Evolutionary conservation across 2,329 filamentous ascomycete genomes (phyloP).

Genomic region (Pseudogymnoascus sp.): DNA sequence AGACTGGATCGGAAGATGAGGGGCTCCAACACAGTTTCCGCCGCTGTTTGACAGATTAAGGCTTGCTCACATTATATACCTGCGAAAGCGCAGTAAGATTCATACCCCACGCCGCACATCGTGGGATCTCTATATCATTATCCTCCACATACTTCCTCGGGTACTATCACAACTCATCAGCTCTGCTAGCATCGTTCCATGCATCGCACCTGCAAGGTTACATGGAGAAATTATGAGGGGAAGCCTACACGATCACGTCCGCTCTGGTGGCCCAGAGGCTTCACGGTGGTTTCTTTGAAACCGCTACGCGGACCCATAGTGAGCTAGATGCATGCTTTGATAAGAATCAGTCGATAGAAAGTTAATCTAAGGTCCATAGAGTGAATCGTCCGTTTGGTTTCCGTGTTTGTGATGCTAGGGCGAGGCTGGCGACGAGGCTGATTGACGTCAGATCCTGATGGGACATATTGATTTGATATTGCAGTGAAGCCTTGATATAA

Average conservation of each 20-base stretch:
- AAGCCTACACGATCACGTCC: slow-evolving; percentile 11
- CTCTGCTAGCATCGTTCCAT: neutral
- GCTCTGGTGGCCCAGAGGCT: slow-evolving; percentile 14
- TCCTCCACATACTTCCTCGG: neutral
- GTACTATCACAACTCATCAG: neutral
- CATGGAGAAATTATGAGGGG: neutral
- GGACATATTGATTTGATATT: neutral
- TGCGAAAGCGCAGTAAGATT: slow-evolving; percentile 53
- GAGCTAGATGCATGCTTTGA: neutral
- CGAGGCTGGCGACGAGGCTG: slow-evolving; percentile 9
- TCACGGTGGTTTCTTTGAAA: slow-evolving; percentile 15
- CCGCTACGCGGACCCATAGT: slow-evolving; percentile 1
- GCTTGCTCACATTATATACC: slow-evolving; percentile 40
- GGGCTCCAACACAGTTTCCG: neutral
- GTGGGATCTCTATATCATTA: neutral
- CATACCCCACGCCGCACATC: slow-evolving; percentile 32
- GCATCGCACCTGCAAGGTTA: slow-evolving; percentile 6
- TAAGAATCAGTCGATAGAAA: neutral
- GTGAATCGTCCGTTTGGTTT: neutral
- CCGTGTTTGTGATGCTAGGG: neutral
- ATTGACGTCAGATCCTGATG: neutral
- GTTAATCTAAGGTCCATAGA: neutral
- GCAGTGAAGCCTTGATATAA: neutral
- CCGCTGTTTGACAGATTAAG: neutral
- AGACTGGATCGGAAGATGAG: neutral